Base-by-base conservation (phyloP, 306 rosid genomes). In the Citrullus mucosospermus region DNA sequence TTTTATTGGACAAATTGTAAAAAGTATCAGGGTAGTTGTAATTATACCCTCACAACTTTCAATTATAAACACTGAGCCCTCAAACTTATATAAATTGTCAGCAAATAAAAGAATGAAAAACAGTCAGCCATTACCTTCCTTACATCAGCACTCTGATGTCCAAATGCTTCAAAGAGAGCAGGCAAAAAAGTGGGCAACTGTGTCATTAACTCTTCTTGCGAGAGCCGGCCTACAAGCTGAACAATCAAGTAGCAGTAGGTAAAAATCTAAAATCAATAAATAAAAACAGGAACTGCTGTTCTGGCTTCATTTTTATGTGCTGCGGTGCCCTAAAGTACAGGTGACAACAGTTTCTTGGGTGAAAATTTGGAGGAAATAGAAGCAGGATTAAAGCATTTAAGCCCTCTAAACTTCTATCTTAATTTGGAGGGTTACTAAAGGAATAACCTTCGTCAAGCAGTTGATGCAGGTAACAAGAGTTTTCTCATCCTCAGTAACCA, bases 101-200 rank as follows among this genome's bases (percentile, higher is more conserved):
- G 54, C 2, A 18, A 68, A 68, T 54, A 57, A 39, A 36, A 28
- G 34, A 60, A 38, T 4, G 65, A 44, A 12, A 3, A 36, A 2
- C 28, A 4, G 43, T 10, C 3, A 2, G 9, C 28, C 18, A 65
- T 78, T 88, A 96, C 99, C 99, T 96, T 96, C 51, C 99, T 97
- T 79, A 96, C 97, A 82, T 96, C 99, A 4, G 99, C 99, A 85
- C 97, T 96, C 83, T 85, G 97, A 85, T 92, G 91, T 82, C 99
- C 98, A 77, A 96, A 96, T 28, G 98, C 99, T 86, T 92, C 98
- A 80, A 96, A 96, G 81, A 96, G 86, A 65, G 98, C 88, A 82
- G 99, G 99, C 83, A 96, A 84, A 87, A 96, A 96, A 18, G 98
- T 91, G 56, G 99, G 96, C 53, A 96, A 80, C 78, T 91, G 97